phyloP scores from a whole-genome alignment of 2,329 filamentous ascomycete species.

The Tolypocladium pustulatum region DNA sequence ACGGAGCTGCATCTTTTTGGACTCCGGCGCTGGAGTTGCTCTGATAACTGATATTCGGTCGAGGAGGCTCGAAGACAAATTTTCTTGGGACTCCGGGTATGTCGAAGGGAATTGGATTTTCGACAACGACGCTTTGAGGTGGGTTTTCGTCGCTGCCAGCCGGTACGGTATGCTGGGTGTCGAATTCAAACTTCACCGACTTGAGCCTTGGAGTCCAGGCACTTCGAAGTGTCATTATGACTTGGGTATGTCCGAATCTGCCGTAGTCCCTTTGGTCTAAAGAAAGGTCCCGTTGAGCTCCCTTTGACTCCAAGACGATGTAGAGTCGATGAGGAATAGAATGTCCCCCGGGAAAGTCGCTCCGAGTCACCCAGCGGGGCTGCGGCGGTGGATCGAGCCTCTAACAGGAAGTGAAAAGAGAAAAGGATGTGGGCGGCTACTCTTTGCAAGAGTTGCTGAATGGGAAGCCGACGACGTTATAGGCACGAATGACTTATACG shows the following conservation, averaged over 20 bases:
- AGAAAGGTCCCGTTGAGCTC: background rate
- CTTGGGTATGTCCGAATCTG: background rate
- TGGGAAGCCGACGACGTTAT: background rate
- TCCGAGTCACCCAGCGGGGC: background rate
- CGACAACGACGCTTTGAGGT: background rate
- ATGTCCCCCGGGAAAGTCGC: too few species aligned
- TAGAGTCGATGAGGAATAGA: background rate
- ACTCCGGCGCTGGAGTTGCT: background rate
- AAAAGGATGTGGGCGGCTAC: background rate
- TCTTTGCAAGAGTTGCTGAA: background rate
- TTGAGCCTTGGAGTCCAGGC: background rate
- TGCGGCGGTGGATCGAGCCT: background rate
- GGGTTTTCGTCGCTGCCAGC: background rate
- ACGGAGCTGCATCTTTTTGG: background rate
- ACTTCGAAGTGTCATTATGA: background rate
- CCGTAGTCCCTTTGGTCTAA: background rate
- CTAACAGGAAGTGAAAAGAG: background rate
- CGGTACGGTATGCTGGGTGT: background rate
- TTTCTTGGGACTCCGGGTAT: background rate
- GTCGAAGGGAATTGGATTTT: background rate
- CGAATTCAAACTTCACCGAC: slow-evolving; percentile 2
- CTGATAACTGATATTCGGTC: background rate
- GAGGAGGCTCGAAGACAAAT: background rate
- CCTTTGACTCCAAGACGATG: background rate
- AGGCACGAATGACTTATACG: background rate